Percentiles rank a stretch among this genome's conserved stretches.
These are phyloP conservation scores for Penicillium sp. DNA, from an alignment of 2,329 filamentous ascomycete species.

Conservation along the genomic window DNA sequence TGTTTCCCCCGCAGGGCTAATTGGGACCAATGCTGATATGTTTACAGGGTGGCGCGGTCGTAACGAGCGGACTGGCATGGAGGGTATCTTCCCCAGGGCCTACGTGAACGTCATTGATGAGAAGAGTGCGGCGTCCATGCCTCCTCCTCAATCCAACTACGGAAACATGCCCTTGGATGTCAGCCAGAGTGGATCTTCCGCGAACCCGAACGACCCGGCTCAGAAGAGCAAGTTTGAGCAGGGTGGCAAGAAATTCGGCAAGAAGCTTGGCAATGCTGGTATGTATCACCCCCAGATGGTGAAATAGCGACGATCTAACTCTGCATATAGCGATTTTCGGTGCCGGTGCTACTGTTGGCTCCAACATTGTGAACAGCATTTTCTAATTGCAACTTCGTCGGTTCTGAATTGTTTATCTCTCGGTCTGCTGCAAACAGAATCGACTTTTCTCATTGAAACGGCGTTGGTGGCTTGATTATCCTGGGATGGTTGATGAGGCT, in stretches of 20 bases:
- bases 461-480: slow-evolving; percentile 33
- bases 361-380: slow-evolving; percentile 86
- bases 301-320: slow-evolving; percentile 17
- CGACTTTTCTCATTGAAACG: slow-evolving; percentile 25
- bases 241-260: slow-evolving; percentile 91
- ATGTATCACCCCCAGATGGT: slow-evolving; percentile 21
- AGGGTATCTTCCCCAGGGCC: slow-evolving; percentile 92
- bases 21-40: slow-evolving; percentile 11
- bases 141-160: slow-evolving; percentile 44
- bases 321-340: slow-evolving; percentile 72
- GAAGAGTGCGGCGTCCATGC: slow-evolving; percentile 46
- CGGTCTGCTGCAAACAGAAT: background rate
- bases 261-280: slow-evolving; percentile 77
- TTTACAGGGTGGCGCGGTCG: slow-evolving; percentile 70
- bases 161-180: slow-evolving; percentile 73
- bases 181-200: slow-evolving; percentile 53
- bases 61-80: slow-evolving; percentile 75
- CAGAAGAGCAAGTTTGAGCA: slow-evolving; percentile 64
- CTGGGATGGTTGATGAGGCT: slow-evolving; percentile 1
- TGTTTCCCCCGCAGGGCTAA: slow-evolving; percentile 12
- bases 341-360: slow-evolving; percentile 85
- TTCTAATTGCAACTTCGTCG: slow-evolving; percentile 55
- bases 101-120: slow-evolving; percentile 75
- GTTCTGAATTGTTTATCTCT: background rate
- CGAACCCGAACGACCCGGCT: slow-evolving; percentile 43